A percentile compares a stretch with the other conserved stretches of the same genome.
Evolutionary conservation across 352 stramenopile species (phyloP).

Genomic region (Chrysophaeum taylorii): DNA sequence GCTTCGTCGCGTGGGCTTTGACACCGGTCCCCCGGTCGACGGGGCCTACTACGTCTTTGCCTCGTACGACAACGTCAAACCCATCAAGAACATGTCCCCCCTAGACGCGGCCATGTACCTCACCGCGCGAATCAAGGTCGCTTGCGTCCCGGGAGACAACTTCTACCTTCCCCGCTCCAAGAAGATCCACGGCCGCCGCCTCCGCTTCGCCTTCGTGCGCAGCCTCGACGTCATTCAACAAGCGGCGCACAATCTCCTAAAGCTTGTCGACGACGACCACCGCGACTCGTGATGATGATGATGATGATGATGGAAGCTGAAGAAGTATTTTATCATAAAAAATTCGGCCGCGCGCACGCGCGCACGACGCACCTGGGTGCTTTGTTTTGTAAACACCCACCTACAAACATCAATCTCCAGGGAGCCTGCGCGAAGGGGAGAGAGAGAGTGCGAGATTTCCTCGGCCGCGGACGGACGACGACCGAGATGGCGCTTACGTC

Average conservation of each 20-base stretch:
- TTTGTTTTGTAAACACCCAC: no score
- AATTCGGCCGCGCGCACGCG: no score
- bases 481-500: no score
- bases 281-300: no score
- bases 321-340: no score
- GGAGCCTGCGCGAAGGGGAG: no score
- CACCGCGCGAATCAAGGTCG: conserved; percentile 36
- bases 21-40: conserved; percentile 28
- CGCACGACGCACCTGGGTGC: no score
- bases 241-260: background rate
- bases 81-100: conserved; percentile 20
- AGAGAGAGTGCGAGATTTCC: no score
- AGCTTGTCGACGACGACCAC: background rate
- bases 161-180: conserved; percentile 32
- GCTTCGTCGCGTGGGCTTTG: conserved; percentile 32
- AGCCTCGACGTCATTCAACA: background rate
- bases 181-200: conserved; percentile 18
- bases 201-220: conserved; percentile 34
- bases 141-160: conserved; percentile 43
- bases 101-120: conserved; percentile 43
- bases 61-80: conserved; percentile 30
- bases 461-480: no score
- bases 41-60: conserved; percentile 50
- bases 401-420: no score
- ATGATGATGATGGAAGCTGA: no score